Conservation (phyloP, 2,329 filamentous ascomycete genomes). For the Xylariaceae sp. region DNA sequence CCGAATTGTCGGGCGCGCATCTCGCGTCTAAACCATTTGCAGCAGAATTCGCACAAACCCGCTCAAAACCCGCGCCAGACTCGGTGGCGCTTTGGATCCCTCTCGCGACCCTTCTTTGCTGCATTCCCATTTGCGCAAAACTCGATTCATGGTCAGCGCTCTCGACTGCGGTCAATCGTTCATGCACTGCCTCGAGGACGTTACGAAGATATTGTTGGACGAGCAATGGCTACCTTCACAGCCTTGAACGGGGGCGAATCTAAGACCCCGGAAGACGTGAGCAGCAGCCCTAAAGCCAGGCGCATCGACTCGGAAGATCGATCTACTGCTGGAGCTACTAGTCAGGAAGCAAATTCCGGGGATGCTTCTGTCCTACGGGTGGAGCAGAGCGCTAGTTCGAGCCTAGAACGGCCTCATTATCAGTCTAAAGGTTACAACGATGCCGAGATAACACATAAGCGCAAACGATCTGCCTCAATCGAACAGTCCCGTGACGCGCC, state of each 20-base stretch:
- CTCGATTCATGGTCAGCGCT: not conserved
- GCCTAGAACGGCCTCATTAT: slow-evolving; percentile 41
- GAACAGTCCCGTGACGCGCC: slow-evolving; percentile 43
- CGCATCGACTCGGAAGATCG: slow-evolving; percentile 30
- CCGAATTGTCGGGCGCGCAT: slow-evolving; percentile 1
- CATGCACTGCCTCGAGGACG: slow-evolving; percentile 29
- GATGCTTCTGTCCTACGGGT: slow-evolving; percentile 28
- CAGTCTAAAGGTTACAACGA: slow-evolving; percentile 41
- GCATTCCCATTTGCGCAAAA: not conserved
- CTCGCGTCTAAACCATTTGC: slow-evolving; percentile 2
- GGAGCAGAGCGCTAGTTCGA: slow-evolving; percentile 42
- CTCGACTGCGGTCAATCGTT: slow-evolving; percentile 16
- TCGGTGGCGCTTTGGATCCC: slow-evolving; percentile 9
- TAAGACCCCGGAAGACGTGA: slow-evolving; percentile 26
- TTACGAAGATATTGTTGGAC: slow-evolving; percentile 29
- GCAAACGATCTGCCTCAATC: slow-evolving; percentile 65
- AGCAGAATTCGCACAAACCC: not conserved
- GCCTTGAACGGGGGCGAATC: slow-evolving; percentile 34
- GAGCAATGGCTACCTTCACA: slow-evolving; percentile 34
- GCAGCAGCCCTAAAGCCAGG: slow-evolving; percentile 27
- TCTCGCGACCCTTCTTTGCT: not conserved
- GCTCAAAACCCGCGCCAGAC: not conserved
- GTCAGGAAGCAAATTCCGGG: slow-evolving; percentile 27
- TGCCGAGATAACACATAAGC: slow-evolving; percentile 53
- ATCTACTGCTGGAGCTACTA: slow-evolving; percentile 20